A percentile compares a stretch with the other conserved stretches of the same genome.
Evolutionary conservation across 352 stramenopile genomes (phyloP).

Genomic region (Phytopythium mirpurense): DNA sequence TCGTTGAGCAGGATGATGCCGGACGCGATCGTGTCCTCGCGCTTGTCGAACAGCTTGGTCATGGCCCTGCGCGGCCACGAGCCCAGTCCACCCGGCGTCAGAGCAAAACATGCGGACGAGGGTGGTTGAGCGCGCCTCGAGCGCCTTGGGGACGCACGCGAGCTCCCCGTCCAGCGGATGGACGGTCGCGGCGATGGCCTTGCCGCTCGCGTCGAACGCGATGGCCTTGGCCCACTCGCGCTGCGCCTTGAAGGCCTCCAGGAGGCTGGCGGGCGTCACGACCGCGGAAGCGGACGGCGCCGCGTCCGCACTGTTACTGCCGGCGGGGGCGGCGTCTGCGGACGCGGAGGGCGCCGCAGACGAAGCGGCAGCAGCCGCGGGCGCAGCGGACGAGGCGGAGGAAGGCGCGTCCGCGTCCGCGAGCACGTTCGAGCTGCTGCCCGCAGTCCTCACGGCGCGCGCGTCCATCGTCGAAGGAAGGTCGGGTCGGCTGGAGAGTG

Average conservation of each 20-base stretch:
- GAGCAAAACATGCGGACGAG: no score
- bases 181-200: constrained; percentile 41
- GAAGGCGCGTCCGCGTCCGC: neutral
- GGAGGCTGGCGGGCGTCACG: constrained; percentile 42
- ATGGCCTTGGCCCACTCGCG: constrained; percentile 68
- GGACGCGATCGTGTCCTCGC: constrained; percentile 64
- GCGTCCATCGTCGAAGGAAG: neutral
- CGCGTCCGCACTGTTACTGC: neutral
- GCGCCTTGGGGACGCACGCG: constrained; percentile 27
- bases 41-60: constrained; percentile 72
- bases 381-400: neutral
- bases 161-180: constrained; percentile 65
- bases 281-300: constrained; percentile 4
- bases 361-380: neutral
- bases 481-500: neutral
- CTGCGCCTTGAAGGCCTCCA: constrained; percentile 48
- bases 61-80: constrained; percentile 20
- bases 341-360: neutral
- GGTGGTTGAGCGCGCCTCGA: no score
- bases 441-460: constrained; percentile 1
- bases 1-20: constrained; percentile 69
- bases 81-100: no score
- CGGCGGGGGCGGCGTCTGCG: neutral
- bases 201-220: constrained; percentile 52
- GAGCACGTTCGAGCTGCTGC: constrained; percentile 7